Evolutionary conservation across 2,329 filamentous ascomycete genomes (phyloP), one percentile per base, ranked within the genome.

Genomic region (Boeremia lycopersici): DNA sequence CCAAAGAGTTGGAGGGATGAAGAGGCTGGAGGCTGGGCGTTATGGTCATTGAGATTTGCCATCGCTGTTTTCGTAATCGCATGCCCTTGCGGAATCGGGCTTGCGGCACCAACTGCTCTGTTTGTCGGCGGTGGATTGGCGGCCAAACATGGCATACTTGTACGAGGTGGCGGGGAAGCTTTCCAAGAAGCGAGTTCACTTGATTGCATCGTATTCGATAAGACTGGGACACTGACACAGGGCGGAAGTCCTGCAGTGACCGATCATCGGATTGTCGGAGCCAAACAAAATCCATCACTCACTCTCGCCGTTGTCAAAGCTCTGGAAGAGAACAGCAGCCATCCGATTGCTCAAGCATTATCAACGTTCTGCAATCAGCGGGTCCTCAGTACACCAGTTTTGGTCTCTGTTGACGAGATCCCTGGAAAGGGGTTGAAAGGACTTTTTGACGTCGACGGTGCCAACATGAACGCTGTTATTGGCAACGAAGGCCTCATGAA

Each of bases 61-160:
- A 93, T 96, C 64, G 85, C 91, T 6, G 90, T 95, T 11, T 95
- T 96, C 63, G 90, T 96, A 30, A 88, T 96, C 26, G 90, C 91
- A 2, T 96, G 91, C 68, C 91, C 91, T 1, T 96, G 91, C 67
- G 91, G 91, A 2, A 82, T 96, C 12, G 91, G 88, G 1, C 84
- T 96, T 7, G 91, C 91, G n/a, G 90, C 90, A 0, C 91, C 91
- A 1, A 96, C 91, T 0, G 91, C 91, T 10, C 69, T 96, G 30
- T 93, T 93, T 61, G 90, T 95, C 9, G 91, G 90, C 2, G 87
- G 89, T 31, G 90, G 90, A 1, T 78, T 95, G 15, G 91, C 91
- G 2, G 91, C 91, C 6, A 87, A 89, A 70, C 78, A 90, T 65
- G 91, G 91, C 1, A 91, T 96, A 49, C 80, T 96, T 1, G 90